phyloP scores from a whole-genome alignment of 139 green algal genomes.

The Chlamydomonas incerta region DNA sequence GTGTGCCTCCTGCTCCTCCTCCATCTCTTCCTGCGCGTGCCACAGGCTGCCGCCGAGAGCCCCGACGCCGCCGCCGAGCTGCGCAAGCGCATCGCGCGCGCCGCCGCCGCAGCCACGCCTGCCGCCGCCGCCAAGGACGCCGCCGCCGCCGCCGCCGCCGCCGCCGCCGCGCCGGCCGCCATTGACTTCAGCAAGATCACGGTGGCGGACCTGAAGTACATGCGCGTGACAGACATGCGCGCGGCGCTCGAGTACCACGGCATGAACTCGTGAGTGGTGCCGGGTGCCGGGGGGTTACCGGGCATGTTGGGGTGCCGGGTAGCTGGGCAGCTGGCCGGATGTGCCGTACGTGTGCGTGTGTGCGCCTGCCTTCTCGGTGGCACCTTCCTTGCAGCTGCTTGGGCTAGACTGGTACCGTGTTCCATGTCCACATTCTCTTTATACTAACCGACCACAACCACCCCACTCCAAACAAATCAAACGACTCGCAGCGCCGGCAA shows the following conservation, averaged over 20 bases:
- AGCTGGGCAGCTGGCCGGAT: too few relatives aligned
- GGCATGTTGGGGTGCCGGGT: too few relatives aligned
- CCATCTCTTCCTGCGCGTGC: neutral
- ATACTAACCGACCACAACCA: too few relatives aligned
- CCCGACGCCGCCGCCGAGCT: neutral
- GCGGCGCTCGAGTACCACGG: slow-evolving; percentile 9
- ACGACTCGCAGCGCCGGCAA: slow-evolving; percentile 46
- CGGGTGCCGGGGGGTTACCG: too few relatives aligned
- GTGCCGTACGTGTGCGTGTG: too few relatives aligned
- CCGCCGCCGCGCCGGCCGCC: neutral
- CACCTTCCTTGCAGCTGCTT: too few relatives aligned
- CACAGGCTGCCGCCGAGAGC: neutral
- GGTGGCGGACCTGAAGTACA: neutral
- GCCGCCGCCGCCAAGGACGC: neutral
- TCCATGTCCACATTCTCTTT: too few relatives aligned
- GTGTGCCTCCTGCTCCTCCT: too few relatives aligned
- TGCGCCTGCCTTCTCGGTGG: too few relatives aligned
- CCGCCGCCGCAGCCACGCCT: neutral
- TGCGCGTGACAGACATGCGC: slow-evolving; percentile 43
- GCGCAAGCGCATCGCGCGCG: neutral
- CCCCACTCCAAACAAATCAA: too few relatives aligned
- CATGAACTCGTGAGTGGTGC: slow-evolving; percentile 4
- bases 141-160: neutral
- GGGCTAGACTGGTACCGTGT: too few relatives aligned
- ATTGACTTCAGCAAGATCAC: slow-evolving; percentile 13